Evolutionary conservation across 495 filamentous ascomycete genomes (phyloP).

Genomic region (Aspergillus wentii): DNA sequence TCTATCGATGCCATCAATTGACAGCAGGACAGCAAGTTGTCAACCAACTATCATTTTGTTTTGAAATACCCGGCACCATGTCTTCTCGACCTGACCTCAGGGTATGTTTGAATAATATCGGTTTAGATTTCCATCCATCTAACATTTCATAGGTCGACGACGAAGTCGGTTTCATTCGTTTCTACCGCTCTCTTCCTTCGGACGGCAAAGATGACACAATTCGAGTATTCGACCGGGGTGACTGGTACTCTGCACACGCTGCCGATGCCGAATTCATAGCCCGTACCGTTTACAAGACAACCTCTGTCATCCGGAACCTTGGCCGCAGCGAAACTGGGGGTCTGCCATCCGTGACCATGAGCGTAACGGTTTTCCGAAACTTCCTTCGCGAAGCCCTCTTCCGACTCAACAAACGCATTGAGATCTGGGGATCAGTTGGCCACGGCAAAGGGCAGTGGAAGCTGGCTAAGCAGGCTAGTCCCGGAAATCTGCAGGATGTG

Average conservation of each 20-base stretch:
- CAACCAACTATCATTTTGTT: constrained; percentile 9
- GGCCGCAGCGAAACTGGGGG: constrained; percentile 77
- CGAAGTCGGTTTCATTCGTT: constrained; percentile 91
- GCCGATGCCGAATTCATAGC: constrained; percentile 92
- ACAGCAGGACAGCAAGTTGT: constrained; percentile 7
- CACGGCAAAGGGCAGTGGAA: constrained; percentile 82
- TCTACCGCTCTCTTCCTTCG: constrained; percentile 74
- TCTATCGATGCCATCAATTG: not conserved
- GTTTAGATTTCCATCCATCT: constrained; percentile 1
- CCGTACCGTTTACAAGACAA: constrained; percentile 93
- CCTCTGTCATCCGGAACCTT: constrained; percentile 85
- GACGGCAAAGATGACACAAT: constrained; percentile 60
- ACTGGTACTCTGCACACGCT: constrained; percentile 93
- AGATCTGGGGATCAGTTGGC: constrained; percentile 73
- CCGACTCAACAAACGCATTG: constrained; percentile 80
- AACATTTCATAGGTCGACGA: constrained; percentile 72
- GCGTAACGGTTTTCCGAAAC: constrained; percentile 87
- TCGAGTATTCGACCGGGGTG: constrained; percentile 88
- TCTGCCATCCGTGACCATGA: constrained; percentile 89
- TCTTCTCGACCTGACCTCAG: constrained; percentile 88
- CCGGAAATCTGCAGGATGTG: constrained; percentile 93
- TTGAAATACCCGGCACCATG: constrained; percentile 50
- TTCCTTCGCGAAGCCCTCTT: constrained; percentile 94
- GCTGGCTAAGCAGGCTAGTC: constrained; percentile 82
- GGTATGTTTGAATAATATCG: constrained; percentile 46